Evolutionary conservation across 352 stramenopile genomes (phyloP), one percentile per base, ranked within the genome.

Genomic region (Globisporangium abappressorium): DNA sequence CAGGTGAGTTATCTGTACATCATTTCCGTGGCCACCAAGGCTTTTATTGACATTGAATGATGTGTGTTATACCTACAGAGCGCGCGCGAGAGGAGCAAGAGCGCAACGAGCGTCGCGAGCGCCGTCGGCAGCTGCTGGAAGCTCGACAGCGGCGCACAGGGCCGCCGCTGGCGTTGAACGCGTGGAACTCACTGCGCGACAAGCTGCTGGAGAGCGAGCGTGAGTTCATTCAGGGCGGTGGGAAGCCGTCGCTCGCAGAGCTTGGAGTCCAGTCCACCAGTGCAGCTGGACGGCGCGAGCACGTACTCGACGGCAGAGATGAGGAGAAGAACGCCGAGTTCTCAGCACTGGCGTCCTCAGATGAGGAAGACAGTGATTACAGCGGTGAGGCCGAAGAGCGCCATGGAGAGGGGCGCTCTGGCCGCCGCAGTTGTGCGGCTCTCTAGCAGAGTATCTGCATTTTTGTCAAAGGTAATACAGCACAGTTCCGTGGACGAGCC

Each of bases 161-260:
- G 0, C 66, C 66, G 18, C 36, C 55, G 2, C 59, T 71, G n/a
- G 38, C 38, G 1, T 55, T 71, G 41, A 55, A 26, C 12, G 66
- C 38, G 14, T 71, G 66, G 66, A 71, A 66, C 41, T 67, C 59
- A 54, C 41, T 71, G 36, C 66, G 66, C 2, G 66, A 66, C 61
- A 66, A 66, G 24, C 61, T 71, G 11, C 60, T 71, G 28, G 66
- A 66, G 46, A 67, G 41, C 38, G 66, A 71, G 53, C 66, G 61
- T 41, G 66, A 71, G 56, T 36, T 57, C 8, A 12, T 65, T 9
- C 26, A 65, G 28, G 41, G 54, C 30, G 54, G 28, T 33, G 28
- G 46, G 1, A 65, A 60, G 24, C 59, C 51, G 3, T 51, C 60
- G 11, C 59, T 71, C 66, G 66, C 63, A 26, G 54, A 49, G 36